A percentile compares a stretch with the other conserved stretches of the same genome.
Evolutionary conservation across 2,329 filamentous ascomycete species (phyloP).

Genomic region (Curvularia hawaiiensis): DNA sequence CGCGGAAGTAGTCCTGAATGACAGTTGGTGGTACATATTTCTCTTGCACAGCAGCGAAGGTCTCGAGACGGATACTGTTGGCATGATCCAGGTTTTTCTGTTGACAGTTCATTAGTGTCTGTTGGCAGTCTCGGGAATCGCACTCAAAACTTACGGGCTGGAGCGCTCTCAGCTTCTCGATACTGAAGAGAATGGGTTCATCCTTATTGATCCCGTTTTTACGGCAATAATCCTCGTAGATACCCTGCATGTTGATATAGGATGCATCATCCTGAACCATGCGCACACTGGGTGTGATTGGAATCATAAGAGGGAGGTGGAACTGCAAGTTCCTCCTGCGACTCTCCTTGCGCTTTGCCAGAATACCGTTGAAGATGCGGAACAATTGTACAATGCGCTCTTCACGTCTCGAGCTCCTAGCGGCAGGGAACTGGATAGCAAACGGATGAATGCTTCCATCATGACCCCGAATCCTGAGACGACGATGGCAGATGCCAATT

Average conservation of each 20-base stretch:
- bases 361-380: conserved; percentile 92
- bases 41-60: conserved; percentile 92
- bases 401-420: conserved; percentile 88
- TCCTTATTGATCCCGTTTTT: conserved; percentile 89
- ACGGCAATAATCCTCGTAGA: conserved; percentile 96
- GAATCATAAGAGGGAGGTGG: conserved; percentile 93
- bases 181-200: conserved; percentile 90
- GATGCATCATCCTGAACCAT: conserved; percentile 95
- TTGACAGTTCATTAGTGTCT: conserved; percentile 10
- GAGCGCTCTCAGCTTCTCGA: conserved; percentile 87
- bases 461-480: conserved; percentile 94
- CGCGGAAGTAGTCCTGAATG: conserved; percentile 86
- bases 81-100: conserved; percentile 73
- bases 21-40: conserved; percentile 87
- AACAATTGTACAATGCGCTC: conserved; percentile 96
- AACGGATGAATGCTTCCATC: conserved; percentile 98
- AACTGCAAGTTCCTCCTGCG: conserved; percentile 93
- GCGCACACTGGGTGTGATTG: conserved; percentile 89
- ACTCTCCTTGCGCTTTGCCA: conserved; percentile 93
- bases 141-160: conserved; percentile 38
- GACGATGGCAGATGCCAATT: conserved; percentile 87
- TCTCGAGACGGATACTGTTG: conserved; percentile 78
- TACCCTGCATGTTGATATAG: conserved; percentile 90
- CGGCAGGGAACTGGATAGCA: conserved; percentile 93
- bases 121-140: neutral